Base-by-base conservation (phyloP, 352 stramenopile species). In the Phytophthora pini region DNA sequence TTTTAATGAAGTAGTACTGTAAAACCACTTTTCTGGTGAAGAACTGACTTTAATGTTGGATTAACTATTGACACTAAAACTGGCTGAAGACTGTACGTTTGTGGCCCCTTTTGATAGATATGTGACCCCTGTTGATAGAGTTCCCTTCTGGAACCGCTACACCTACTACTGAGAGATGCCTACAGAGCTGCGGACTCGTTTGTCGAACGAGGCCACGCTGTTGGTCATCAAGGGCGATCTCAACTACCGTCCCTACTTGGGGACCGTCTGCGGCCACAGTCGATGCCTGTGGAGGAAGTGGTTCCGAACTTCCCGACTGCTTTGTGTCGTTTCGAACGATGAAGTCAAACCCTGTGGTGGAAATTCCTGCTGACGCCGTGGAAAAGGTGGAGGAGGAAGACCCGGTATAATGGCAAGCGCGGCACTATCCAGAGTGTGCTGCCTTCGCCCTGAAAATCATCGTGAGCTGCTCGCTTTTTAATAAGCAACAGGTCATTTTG, bases 181-280 rank as follows among this genome's bases (percentile, higher is more conserved):
- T 0, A 26, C 51, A 4, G 49, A 74, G 26, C 36, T 90, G 15
- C 46, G 58, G 6, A 56, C 29, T 13, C 67, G 65, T 0, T 20
- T 89, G 9, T 22, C 36, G 2, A 48, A 27, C 0, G 70, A 82
- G 12, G 72, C 79, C 8, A 71, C 91, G 51, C 80, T 99, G 22
- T 88, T 97, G 50, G 97, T 99, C 74, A 79, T 98, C 10, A 99
- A 99, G 70, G 97, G 97, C 8, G 96, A 99, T 76, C 91, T 97
- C 40, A 99, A 99, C 73, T 99, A 99, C 76, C 84, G 97, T 10
- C 88, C 2, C 68, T 99, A 9, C 74, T 98, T 1, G 94, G 95
- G 1, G 97, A 99, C 70, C 80, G 93, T 29, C 74, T 88, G 52
- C 99, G 94, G 94, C 72, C 77, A 2, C 76, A 88, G 27, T 80